Conservation (phyloP, 2,329 filamentous ascomycete genomes). For the Ophiosphaerella herpotricha region DNA sequence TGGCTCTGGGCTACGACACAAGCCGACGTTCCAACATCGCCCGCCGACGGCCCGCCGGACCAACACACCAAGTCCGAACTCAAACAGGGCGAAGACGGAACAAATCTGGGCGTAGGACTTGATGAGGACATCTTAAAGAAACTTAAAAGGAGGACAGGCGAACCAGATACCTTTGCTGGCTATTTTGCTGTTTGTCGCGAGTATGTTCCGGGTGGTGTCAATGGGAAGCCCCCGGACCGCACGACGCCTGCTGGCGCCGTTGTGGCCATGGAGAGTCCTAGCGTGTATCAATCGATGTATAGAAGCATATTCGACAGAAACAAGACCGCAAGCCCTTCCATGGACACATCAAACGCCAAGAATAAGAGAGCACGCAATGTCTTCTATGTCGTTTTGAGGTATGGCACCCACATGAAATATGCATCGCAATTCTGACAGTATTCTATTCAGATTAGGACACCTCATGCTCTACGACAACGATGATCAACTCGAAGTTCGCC, state of each 20-base stretch:
- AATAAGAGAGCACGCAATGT: slow-evolving; percentile 76
- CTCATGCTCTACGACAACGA: slow-evolving; percentile 97
- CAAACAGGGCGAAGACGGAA: slow-evolving; percentile 14
- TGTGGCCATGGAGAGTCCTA: slow-evolving; percentile 79
- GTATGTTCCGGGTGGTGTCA: slow-evolving; percentile 88
- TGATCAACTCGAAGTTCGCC: slow-evolving; percentile 91
- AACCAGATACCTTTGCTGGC: slow-evolving; percentile 80
- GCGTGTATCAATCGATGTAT: slow-evolving; percentile 98
- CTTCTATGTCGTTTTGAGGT: slow-evolving; percentile 91
- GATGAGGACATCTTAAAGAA: slow-evolving; percentile 31
- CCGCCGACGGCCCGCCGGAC: neutral
- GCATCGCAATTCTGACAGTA: slow-evolving; percentile 9
- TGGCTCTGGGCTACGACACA: slow-evolving; percentile 26
- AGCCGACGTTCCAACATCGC: slow-evolving; percentile 9
- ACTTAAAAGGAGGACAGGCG: slow-evolving; percentile 51
- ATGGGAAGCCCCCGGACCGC: slow-evolving; percentile 88
- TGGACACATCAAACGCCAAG: slow-evolving; percentile 59
- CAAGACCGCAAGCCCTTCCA: slow-evolving; percentile 61
- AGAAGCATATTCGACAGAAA: slow-evolving; percentile 86
- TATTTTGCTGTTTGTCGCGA: slow-evolving; percentile 96
- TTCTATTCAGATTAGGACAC: slow-evolving; percentile 67
- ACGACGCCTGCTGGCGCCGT: slow-evolving; percentile 79
- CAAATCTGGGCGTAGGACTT: slow-evolving; percentile 22
- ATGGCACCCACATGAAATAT: slow-evolving; percentile 30
- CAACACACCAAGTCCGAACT: slow-evolving; percentile 13